Evolutionary conservation across 495 filamentous ascomycete genomes (phyloP).

Genomic region (Monascus purpureus): DNA sequence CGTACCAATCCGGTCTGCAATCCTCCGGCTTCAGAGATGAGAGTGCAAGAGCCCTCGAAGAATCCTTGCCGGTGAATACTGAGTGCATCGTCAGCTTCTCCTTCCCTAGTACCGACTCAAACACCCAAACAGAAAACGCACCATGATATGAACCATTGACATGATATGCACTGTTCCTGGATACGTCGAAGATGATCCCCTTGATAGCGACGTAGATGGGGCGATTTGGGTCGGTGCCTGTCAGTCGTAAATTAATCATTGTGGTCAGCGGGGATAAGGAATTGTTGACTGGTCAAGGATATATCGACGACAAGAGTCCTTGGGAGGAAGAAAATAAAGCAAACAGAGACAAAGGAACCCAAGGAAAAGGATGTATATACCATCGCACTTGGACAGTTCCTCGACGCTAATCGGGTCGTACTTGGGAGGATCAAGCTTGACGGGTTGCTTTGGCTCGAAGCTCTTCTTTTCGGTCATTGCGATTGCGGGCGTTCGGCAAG

Average conservation of each 20-base stretch:
- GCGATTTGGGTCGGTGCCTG: slow-evolving; percentile 46
- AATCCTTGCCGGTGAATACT: slow-evolving; percentile 95
- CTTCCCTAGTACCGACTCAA: too few relatives aligned
- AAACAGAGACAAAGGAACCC: too few relatives aligned
- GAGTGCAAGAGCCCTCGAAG: slow-evolving; percentile 73
- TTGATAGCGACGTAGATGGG: slow-evolving; percentile 93
- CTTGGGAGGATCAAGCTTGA: slow-evolving; percentile 74
- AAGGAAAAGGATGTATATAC: too few relatives aligned
- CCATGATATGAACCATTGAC: slow-evolving; percentile 73
- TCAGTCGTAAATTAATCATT: too few relatives aligned
- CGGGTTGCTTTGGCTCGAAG: slow-evolving; percentile 75
- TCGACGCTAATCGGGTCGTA: slow-evolving; percentile 67
- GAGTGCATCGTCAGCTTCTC: slow-evolving; percentile 5
- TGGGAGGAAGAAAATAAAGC: too few relatives aligned
- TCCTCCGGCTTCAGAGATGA: slow-evolving; percentile 82
- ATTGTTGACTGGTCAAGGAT: too few relatives aligned
- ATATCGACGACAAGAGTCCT: too few relatives aligned
- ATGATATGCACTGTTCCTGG: slow-evolving; percentile 70
- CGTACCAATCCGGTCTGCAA: slow-evolving; percentile 69
- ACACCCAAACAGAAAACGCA: too few relatives aligned
- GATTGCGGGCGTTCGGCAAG: too few relatives aligned
- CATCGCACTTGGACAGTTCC: slow-evolving; percentile 67
- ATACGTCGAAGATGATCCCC: slow-evolving; percentile 89
- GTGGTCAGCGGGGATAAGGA: neutral
- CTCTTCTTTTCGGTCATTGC: slow-evolving; percentile 38